Percentiles rank a stretch among this genome's conserved stretches.
Evolutionary conservation across 1,139 yeast genomes (phyloP).

Genomic region (Saccharomyces hybrid): DNA sequence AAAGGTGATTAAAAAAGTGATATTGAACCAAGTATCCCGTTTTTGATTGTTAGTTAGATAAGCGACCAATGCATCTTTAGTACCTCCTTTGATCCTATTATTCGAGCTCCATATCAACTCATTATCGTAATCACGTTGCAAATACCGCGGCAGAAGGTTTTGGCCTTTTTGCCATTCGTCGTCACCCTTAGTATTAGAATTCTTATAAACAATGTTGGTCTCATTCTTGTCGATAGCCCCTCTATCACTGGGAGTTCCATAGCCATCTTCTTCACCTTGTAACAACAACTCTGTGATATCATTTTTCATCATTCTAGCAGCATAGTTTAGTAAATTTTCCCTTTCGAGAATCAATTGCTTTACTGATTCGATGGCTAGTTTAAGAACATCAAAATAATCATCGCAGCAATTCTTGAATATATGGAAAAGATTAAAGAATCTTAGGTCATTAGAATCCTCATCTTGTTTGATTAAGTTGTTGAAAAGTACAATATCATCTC

Average conservation of each 20-base stretch:
- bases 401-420: background rate
- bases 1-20: constrained; percentile 65
- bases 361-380: constrained; percentile 36
- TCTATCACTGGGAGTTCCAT: background rate
- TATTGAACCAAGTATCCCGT: constrained; percentile 58
- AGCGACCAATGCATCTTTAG: constrained; percentile 67
- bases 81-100: constrained; percentile 76
- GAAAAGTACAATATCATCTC: background rate
- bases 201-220: background rate
- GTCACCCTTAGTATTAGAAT: background rate
- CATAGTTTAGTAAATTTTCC: constrained; percentile 54
- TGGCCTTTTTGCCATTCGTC: background rate
- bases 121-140: constrained; percentile 68
- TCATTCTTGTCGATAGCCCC: background rate
- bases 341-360: constrained; percentile 58
- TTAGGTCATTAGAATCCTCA: background rate
- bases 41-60: constrained; percentile 73
- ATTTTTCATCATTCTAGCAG: constrained; percentile 31
- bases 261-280: constrained; percentile 40
- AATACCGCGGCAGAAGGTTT: constrained; percentile 53
- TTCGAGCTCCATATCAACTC: constrained; percentile 63
- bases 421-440: background rate
- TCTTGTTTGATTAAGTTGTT: background rate
- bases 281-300: constrained; percentile 55
- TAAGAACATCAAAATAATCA: background rate